Conservation (phyloP, 2,329 filamentous ascomycete genomes). For the Ophiocordyceps robertsii region DNA sequence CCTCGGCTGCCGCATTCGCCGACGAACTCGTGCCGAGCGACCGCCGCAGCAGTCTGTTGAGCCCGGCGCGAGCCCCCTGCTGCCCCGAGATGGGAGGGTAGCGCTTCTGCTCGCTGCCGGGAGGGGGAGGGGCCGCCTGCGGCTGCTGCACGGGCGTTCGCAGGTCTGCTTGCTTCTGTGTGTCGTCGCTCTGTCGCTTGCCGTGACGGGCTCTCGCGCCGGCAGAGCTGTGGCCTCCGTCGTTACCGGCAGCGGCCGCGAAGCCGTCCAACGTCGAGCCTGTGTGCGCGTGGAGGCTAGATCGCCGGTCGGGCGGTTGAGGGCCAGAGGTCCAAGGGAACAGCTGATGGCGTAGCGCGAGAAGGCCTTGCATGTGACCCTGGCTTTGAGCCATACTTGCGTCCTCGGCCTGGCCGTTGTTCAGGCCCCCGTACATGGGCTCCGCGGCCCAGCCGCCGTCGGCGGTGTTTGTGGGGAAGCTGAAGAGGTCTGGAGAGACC, state of each 20-base stretch:
- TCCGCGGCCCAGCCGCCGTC: constrained; percentile 31
- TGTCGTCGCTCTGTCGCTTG: constrained; percentile 17
- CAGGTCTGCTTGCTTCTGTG: constrained; percentile 11
- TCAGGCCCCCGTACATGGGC: constrained; percentile 31
- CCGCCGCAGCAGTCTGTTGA: constrained; percentile 38
- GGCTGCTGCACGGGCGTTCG: constrained; percentile 11
- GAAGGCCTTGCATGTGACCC: constrained; percentile 32
- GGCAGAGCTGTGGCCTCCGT: constrained; percentile 9
- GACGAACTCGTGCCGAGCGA: constrained; percentile 25
- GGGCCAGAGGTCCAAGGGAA: constrained; percentile 26
- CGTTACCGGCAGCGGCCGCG: background rate
- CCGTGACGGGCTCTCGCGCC: constrained; percentile 6
- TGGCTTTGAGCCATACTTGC: constrained; percentile 13
- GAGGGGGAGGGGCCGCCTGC: constrained; percentile 5
- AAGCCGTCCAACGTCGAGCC: constrained; percentile 15
- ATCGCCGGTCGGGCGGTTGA: constrained; percentile 36
- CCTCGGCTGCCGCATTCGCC: constrained; percentile 3
- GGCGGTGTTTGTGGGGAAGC: constrained; percentile 29
- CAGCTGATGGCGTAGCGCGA: constrained; percentile 25
- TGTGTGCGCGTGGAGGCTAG: constrained; percentile 37
- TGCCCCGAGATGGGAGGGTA: constrained; percentile 38
- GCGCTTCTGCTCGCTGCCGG: constrained; percentile 19
- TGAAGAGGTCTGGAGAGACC: constrained; percentile 39
- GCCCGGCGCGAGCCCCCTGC: constrained; percentile 26
- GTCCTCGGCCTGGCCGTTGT: constrained; percentile 8